Conservation (phyloP, 164 flowering plant species). For the grape (Vitis vinifera) region ASM3070453v1 NC_081810.1:3522001-3522500, state of each 20-base stretch:
- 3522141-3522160: slow-evolving; percentile 83
- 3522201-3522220: slow-evolving; percentile 78
- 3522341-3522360: too few relatives aligned
- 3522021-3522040: neutral
- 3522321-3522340: too few relatives aligned
- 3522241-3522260: neutral
- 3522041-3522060: neutral
- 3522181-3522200: slow-evolving; percentile 61
- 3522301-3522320: too few relatives aligned
- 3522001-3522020: too few relatives aligned
- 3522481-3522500: too few relatives aligned
- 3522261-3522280: neutral
- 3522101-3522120: slow-evolving; percentile 54
- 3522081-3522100: slow-evolving; percentile 60
- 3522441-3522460: too few relatives aligned
- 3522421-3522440: too few relatives aligned
- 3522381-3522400: too few relatives aligned
- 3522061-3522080: neutral
- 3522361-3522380: too few relatives aligned
- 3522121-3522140: slow-evolving; percentile 68
- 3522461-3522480: too few relatives aligned
- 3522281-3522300: neutral
- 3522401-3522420: too few relatives aligned
- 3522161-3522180: slow-evolving; percentile 86
- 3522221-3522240: neutral